Percentiles rank a stretch among this genome's conserved stretches.
Conservation (phyloP, 2,329 filamentous ascomycete genomes). For the Calonectria ilicicola region DNA sequence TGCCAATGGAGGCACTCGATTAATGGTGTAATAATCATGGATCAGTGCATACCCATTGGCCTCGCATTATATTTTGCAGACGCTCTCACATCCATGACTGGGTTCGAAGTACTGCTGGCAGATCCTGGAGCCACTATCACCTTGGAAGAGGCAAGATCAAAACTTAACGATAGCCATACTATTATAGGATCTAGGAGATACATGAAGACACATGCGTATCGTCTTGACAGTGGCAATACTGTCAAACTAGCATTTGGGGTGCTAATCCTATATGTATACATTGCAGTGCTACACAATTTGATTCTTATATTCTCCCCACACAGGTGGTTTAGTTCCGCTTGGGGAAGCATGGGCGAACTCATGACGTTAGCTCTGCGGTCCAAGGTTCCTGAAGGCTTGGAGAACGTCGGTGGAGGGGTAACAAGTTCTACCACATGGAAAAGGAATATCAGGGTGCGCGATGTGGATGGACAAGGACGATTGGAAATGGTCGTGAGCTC, state of each 20-base stretch:
- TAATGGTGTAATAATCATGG: background rate
- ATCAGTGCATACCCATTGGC: background rate
- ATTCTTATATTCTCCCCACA: background rate
- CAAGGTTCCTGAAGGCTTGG: background rate
- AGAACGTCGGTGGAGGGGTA: background rate
- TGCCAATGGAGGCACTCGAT: background rate
- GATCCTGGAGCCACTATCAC: background rate
- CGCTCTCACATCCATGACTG: background rate
- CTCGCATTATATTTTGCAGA: background rate
- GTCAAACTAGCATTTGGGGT: background rate
- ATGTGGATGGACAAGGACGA: background rate
- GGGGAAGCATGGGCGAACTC: background rate
- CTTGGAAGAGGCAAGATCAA: background rate
- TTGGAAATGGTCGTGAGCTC: background rate
- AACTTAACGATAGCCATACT: background rate
- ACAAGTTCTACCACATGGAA: background rate
- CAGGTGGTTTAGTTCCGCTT: background rate
- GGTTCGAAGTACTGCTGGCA: background rate
- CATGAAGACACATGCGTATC: background rate
- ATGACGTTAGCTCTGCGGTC: background rate
- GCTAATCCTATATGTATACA: background rate
- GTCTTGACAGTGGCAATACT: background rate
- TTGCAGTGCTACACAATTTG: background rate
- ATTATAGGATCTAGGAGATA: background rate
- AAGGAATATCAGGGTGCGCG: background rate